These are phyloP conservation scores for Terana coerulea DNA, from an alignment of 768 basidiomycete species.

Conservation along the genomic window DNA sequence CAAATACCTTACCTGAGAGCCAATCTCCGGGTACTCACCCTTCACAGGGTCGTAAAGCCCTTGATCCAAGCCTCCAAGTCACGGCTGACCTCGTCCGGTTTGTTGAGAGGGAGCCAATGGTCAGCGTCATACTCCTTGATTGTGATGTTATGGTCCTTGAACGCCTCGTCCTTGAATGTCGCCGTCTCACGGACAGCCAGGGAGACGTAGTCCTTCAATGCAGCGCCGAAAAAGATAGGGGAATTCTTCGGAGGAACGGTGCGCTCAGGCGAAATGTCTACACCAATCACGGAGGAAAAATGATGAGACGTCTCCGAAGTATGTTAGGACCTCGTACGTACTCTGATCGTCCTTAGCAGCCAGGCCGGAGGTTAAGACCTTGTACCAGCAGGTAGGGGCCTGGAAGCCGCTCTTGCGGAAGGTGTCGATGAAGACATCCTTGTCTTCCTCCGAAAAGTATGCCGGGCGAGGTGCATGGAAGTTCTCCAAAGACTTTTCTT, in stretches of 20 bases:
- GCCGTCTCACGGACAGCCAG: neutral
- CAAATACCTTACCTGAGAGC: no score
- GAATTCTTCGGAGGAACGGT: neutral
- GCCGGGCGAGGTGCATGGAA: conserved; percentile 23
- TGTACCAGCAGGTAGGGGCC: conserved; percentile 38
- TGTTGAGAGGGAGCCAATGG: conserved; percentile 5
- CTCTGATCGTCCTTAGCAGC: neutral
- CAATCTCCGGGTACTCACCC: no score
- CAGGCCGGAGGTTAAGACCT: conserved; percentile 14
- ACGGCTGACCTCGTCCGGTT: neutral
- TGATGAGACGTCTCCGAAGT: neutral
- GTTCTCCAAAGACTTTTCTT: no score
- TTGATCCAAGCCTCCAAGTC: conserved; percentile 6
- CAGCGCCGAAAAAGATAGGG: conserved; percentile 13
- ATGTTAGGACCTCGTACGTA: no score
- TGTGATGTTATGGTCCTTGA: conserved; percentile 2
- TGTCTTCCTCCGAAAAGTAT: conserved; percentile 33
- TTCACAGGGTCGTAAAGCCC: neutral
- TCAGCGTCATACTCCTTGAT: conserved; percentile 5
- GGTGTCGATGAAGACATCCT: conserved; percentile 25
- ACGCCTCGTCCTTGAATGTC: neutral
- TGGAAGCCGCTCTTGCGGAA: conserved; percentile 29
- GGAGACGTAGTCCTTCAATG: conserved; percentile 8
- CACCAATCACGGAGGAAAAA: no score
- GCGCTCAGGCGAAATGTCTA: neutral